Evolutionary conservation across 2,329 filamentous ascomycete genomes (phyloP).

Genomic region (Ceratocystis cubensis): DNA sequence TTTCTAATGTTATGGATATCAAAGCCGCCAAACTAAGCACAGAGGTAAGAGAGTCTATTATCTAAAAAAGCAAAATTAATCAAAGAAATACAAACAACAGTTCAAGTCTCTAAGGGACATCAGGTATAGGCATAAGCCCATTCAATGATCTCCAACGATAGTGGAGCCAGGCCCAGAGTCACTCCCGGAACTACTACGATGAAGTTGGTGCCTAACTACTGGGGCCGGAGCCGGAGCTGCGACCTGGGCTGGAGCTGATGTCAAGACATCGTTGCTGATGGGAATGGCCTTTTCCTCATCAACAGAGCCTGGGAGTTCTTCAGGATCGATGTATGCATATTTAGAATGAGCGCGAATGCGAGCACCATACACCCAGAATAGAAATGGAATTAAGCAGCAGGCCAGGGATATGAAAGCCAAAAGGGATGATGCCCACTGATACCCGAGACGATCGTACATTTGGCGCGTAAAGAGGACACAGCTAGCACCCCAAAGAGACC

Average conservation of each 20-base stretch:
- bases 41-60: too few species aligned
- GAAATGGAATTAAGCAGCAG: slow-evolving; percentile 70
- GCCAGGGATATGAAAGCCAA: slow-evolving; percentile 61
- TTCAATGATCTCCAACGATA: slow-evolving; percentile 15
- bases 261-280: neutral
- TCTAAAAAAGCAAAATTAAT: too few species aligned
- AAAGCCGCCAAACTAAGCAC: too few species aligned
- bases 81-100: too few species aligned
- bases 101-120: too few species aligned
- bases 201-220: neutral
- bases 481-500: slow-evolving; percentile 67
- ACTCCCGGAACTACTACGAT: slow-evolving; percentile 9
- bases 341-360: slow-evolving; percentile 54
- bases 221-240: neutral
- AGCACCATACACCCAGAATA: slow-evolving; percentile 69
- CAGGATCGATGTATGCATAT: slow-evolving; percentile 58
- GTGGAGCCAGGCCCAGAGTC: slow-evolving; percentile 16
- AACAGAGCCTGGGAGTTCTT: slow-evolving; percentile 27
- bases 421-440: slow-evolving; percentile 64
- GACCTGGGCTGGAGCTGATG: neutral
- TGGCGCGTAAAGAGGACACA: slow-evolving; percentile 70
- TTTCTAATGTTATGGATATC: too few species aligned
- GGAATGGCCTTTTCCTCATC: slow-evolving; percentile 16
- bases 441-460: slow-evolving; percentile 61
- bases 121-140: neutral